Evolutionary conservation across 176 grass and related monocot species (phyloP).

Genomic region (Dendrocalamus sinicus): DNA sequence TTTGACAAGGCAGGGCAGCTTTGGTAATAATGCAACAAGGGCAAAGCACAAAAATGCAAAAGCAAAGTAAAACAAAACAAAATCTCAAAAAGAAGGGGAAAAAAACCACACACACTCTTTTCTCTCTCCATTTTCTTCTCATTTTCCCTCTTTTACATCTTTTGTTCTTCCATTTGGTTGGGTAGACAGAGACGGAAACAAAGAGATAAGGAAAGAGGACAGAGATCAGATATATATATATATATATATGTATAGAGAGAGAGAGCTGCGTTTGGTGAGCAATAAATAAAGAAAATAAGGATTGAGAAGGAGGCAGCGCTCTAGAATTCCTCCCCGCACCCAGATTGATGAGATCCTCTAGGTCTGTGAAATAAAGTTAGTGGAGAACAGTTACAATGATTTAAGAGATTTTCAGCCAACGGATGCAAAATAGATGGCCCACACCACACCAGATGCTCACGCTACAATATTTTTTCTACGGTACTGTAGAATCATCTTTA

Average conservation of each 20-base stretch:
- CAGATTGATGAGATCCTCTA: not conserved
- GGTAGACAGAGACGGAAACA: slow-evolving; percentile 47
- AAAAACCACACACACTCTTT: not conserved
- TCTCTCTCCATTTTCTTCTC: slow-evolving; percentile 30
- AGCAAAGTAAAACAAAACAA: slow-evolving; percentile 28
- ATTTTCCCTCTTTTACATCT: not conserved
- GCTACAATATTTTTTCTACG: too few species aligned
- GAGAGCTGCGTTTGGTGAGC: slow-evolving; percentile 47
- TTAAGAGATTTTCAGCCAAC: too few species aligned
- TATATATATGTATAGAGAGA: not conserved
- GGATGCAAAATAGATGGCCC: too few species aligned
- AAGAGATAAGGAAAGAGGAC: not conserved
- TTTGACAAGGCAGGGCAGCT: slow-evolving; percentile 42
- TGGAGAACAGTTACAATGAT: too few species aligned
- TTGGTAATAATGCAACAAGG: slow-evolving; percentile 44
- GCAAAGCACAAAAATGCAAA: slow-evolving; percentile 40
- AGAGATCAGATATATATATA: too few species aligned
- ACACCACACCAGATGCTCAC: too few species aligned
- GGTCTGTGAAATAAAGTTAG: too few species aligned
- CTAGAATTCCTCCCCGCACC: slow-evolving; percentile 55
- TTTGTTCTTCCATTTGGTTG: slow-evolving; percentile 39
- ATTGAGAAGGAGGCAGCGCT: slow-evolving; percentile 66
- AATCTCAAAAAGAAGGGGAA: not conserved
- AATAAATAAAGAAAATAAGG: slow-evolving; percentile 84
- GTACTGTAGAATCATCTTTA: too few species aligned